Conservation (phyloP, 805 yeast species). For the Wickerhamiella spandovensis region DNA sequence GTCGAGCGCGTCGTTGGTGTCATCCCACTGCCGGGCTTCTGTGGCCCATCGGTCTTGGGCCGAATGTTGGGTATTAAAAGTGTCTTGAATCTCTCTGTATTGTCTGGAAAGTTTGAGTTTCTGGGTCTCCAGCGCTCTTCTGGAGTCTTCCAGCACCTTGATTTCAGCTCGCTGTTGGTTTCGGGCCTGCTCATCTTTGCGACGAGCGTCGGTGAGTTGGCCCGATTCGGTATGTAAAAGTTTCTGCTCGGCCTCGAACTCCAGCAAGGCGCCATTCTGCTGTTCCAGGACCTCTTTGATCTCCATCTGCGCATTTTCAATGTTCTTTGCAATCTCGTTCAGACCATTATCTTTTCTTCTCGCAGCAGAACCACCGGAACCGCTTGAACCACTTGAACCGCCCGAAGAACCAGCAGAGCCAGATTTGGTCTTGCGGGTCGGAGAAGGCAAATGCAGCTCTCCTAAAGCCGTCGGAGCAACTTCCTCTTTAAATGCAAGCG, state of each 20-base stretch:
- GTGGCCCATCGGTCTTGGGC: constrained; percentile 13
- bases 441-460: not conserved
- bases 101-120: constrained; percentile 21
- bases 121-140: constrained; percentile 26
- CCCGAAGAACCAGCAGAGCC: too few species aligned
- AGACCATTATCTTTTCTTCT: not conserved
- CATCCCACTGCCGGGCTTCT: constrained; percentile 10
- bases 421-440: constrained; percentile 19
- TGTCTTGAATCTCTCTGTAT: constrained; percentile 13
- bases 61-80: constrained; percentile 7
- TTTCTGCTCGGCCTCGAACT: constrained; percentile 20
- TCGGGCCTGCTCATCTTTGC: constrained; percentile 23
- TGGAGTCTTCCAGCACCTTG: constrained; percentile 26
- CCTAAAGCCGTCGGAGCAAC: not conserved
- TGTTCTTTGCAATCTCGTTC: not conserved
- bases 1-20: constrained; percentile 4
- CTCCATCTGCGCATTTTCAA: constrained; percentile 3
- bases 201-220: constrained; percentile 19
- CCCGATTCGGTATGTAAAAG: constrained; percentile 23
- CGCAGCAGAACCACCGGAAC: not conserved
- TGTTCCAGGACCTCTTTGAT: constrained; percentile 4
- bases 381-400: too few species aligned
- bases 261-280: constrained; percentile 3
- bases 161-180: constrained; percentile 25
- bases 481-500: constrained; percentile 2